phyloP scores from a whole-genome alignment of 2,329 filamentous ascomycete species.

The Fusarium paranaense region DNA sequence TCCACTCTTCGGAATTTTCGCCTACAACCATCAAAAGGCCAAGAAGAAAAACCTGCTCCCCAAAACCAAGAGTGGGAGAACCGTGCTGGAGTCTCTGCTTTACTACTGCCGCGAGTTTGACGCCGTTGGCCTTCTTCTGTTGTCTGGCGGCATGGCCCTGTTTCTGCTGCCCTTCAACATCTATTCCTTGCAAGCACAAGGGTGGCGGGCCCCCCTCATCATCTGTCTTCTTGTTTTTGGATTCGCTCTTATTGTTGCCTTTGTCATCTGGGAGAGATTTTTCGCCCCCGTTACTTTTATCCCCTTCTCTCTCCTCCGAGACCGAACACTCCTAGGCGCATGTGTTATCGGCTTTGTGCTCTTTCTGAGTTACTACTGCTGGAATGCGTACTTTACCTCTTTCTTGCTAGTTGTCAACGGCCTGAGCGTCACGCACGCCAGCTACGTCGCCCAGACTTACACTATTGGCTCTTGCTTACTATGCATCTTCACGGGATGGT shows the following conservation, averaged over 20 bases:
- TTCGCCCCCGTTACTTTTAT: conserved; percentile 41
- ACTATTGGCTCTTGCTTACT: conserved; percentile 48
- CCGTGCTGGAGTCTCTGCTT: background rate
- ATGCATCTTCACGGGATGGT: conserved; percentile 19
- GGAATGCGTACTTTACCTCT: conserved; percentile 54
- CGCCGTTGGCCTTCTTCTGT: conserved; percentile 64
- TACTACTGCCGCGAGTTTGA: conserved; percentile 62
- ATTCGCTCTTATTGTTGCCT: conserved; percentile 63
- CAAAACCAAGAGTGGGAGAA: background rate
- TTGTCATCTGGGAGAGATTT: conserved; percentile 53
- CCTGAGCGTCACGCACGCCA: conserved; percentile 48
- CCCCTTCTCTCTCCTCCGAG: conserved; percentile 25
- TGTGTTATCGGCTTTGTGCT: conserved; percentile 51
- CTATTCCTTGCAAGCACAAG: conserved; percentile 42
- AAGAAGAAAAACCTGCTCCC: conserved; percentile 31
- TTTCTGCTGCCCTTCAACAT: conserved; percentile 75
- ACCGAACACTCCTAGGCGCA: conserved; percentile 53
- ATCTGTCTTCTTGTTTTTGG: conserved; percentile 66
- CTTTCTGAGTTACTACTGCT: conserved; percentile 51
- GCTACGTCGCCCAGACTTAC: conserved; percentile 53
- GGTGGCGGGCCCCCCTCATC: background rate
- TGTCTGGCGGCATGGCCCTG: conserved; percentile 65
- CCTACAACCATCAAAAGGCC: conserved; percentile 36
- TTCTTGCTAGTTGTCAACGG: conserved; percentile 55
- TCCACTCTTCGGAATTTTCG: conserved; percentile 39